A percentile compares a stretch with the other conserved stretches of the same genome.
Evolutionary conservation across 1,139 yeast species (phyloP).

Genomic region (Kluyveromyces sp.): DNA sequence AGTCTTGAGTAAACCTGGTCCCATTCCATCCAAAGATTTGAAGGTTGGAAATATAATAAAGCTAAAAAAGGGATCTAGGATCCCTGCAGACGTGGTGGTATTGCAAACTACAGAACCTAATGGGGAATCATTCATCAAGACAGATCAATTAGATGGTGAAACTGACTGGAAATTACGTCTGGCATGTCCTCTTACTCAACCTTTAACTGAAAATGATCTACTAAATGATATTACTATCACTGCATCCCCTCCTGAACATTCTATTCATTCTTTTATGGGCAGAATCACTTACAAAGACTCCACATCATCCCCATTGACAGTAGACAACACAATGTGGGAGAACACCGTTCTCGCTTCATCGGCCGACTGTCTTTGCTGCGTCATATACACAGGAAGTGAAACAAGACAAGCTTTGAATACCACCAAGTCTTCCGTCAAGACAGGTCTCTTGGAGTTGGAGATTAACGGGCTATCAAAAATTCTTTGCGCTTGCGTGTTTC

Average conservation of each 20-base stretch:
- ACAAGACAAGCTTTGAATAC: constrained; percentile 95
- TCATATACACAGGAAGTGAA: constrained; percentile 84
- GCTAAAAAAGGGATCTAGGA: constrained; percentile 71
- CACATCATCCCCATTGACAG: constrained; percentile 54
- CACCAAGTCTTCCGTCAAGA: constrained; percentile 80
- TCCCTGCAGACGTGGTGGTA: constrained; percentile 89
- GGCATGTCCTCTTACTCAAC: constrained; percentile 70
- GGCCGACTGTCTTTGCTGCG: constrained; percentile 82
- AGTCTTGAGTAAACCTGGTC: constrained; percentile 47
- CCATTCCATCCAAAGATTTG: constrained; percentile 57
- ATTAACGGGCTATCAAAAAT: constrained; percentile 84
- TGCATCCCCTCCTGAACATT: constrained; percentile 73
- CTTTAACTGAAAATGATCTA: constrained; percentile 39
- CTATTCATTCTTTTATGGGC: constrained; percentile 77
- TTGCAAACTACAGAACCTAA: constrained; percentile 73
- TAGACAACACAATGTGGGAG: constrained; percentile 97
- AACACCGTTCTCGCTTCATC: constrained; percentile 87
- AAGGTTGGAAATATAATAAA: constrained; percentile 84
- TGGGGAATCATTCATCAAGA: constrained; percentile 90
- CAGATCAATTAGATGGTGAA: constrained; percentile 98
- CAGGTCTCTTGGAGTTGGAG: constrained; percentile 84
- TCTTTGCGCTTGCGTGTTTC: constrained; percentile 77
- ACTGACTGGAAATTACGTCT: constrained; percentile 95
- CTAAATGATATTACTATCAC: constrained; percentile 47
- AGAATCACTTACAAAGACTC: constrained; percentile 51